phyloP scores from a whole-genome alignment of 495 filamentous ascomycete species.

The Aspergillus carlsbadensis region DNA sequence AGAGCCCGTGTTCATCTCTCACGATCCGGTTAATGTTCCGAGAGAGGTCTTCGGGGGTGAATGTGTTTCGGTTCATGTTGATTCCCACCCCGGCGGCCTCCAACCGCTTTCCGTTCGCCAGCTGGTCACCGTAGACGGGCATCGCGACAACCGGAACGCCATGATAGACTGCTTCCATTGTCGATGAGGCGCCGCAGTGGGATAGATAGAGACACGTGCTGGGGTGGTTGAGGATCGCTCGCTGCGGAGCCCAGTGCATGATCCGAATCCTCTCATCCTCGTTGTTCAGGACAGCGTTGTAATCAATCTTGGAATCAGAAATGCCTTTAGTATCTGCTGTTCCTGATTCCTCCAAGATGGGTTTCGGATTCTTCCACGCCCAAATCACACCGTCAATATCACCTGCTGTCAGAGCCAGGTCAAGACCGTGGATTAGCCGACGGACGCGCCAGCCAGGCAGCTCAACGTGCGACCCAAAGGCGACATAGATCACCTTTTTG shows the following conservation, averaged over 20 bases:
- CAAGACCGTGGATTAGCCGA: slow-evolving; percentile 27
- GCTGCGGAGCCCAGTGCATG: slow-evolving; percentile 31
- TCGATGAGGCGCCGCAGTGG: slow-evolving; percentile 34
- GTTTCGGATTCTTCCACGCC: slow-evolving; percentile 20
- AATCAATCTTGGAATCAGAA: not conserved
- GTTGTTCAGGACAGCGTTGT: slow-evolving; percentile 13
- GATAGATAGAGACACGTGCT: slow-evolving; percentile 32
- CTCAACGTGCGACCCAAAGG: slow-evolving; percentile 40
- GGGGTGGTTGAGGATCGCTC: slow-evolving; percentile 30
- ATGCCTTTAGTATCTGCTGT: slow-evolving; percentile 2
- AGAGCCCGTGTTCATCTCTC: slow-evolving; percentile 17
- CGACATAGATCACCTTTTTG: slow-evolving; percentile 31
- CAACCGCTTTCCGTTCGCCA: slow-evolving; percentile 29
- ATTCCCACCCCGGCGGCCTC: slow-evolving; percentile 28
- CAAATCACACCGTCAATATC: slow-evolving; percentile 41
- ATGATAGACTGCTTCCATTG: slow-evolving; percentile 38
- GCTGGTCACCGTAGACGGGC: slow-evolving; percentile 37
- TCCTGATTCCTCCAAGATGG: slow-evolving; percentile 18
- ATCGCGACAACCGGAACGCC: slow-evolving; percentile 32
- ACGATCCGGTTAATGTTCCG: slow-evolving; percentile 23
- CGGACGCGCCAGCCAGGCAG: slow-evolving; percentile 20
- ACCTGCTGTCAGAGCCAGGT: slow-evolving; percentile 19
- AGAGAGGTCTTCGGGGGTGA: slow-evolving; percentile 30
- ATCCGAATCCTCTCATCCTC: slow-evolving; percentile 25
- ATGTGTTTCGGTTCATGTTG: slow-evolving; percentile 29